Evolutionary conservation across 305 asterid species (phyloP).

Genomic region (Fraxinus paxiana): DNA sequence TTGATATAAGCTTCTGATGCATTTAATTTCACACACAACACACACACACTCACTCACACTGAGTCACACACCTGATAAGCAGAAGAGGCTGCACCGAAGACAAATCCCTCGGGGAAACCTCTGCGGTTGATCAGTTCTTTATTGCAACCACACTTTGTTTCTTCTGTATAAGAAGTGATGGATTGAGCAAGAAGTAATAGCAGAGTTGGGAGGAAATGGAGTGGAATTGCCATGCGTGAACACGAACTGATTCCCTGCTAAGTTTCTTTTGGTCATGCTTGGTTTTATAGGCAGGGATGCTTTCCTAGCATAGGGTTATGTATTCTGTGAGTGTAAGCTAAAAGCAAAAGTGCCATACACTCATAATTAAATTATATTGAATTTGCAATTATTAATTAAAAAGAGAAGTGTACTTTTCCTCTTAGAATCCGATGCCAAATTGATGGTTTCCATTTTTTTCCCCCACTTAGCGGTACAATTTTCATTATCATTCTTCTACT

Average conservation of each 20-base stretch:
- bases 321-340: not conserved
- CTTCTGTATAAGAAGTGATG: not conserved
- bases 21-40: not conserved
- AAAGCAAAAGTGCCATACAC: not conserved
- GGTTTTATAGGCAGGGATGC: not conserved
- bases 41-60: not conserved
- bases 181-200: not conserved
- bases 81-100: slow-evolving; percentile 42
- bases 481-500: too few relatives aligned
- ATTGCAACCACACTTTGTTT: slow-evolving; percentile 25
- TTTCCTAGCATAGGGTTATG: not conserved
- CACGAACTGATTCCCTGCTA: not conserved
- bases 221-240: slow-evolving; percentile 26
- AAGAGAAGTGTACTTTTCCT: not conserved
- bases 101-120: slow-evolving; percentile 27
- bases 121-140: slow-evolving; percentile 14
- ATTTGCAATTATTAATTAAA: not conserved
- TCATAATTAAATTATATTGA: not conserved
- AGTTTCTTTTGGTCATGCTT: not conserved
- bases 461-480: not conserved
- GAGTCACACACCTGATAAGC: slow-evolving; percentile 33
- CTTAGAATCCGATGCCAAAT: not conserved
- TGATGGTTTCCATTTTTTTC: not conserved
- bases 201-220: not conserved
- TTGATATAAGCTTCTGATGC: not conserved